phyloP scores from a whole-genome alignment of 2,329 filamentous ascomycete species.

The Aspergillus hiratsukae region DNA sequence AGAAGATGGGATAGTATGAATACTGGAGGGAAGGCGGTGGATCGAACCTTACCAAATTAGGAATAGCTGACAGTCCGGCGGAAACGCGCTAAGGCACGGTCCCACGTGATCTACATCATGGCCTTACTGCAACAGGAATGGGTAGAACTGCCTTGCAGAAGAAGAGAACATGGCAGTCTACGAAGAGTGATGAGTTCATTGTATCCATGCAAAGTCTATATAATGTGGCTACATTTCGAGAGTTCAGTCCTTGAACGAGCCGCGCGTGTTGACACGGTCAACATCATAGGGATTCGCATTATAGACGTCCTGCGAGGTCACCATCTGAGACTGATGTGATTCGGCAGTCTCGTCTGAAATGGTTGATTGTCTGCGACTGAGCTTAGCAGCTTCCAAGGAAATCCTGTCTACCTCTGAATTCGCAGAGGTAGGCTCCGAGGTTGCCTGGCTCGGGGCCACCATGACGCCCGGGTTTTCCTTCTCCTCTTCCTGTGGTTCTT shows the following conservation, averaged over 20 bases:
- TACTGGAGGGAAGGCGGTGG: not conserved
- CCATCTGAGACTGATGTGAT: not conserved
- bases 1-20: not conserved
- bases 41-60: not conserved
- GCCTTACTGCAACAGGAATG: slow-evolving; percentile 21
- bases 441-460: not conserved
- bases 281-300: slow-evolving; percentile 12
- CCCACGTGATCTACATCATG: slow-evolving; percentile 18
- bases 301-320: slow-evolving; percentile 5
- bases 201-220: not conserved
- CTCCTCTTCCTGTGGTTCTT: not conserved
- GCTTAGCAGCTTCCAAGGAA: not conserved
- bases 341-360: not conserved
- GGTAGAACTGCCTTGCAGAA: slow-evolving; percentile 14
- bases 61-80: not conserved
- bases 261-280: slow-evolving; percentile 10
- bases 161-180: not conserved
- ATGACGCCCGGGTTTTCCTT: slow-evolving; percentile 1
- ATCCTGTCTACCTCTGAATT: not conserved
- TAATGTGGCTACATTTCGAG: not conserved
- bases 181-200: not conserved
- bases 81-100: slow-evolving; percentile 10
- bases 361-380: not conserved
- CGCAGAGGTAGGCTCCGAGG: not conserved
- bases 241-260: slow-evolving; percentile 7